These are phyloP conservation scores for Croton laevigatus DNA, from an alignment of 441 rosid species.

Conservation along the genomic window DNA sequence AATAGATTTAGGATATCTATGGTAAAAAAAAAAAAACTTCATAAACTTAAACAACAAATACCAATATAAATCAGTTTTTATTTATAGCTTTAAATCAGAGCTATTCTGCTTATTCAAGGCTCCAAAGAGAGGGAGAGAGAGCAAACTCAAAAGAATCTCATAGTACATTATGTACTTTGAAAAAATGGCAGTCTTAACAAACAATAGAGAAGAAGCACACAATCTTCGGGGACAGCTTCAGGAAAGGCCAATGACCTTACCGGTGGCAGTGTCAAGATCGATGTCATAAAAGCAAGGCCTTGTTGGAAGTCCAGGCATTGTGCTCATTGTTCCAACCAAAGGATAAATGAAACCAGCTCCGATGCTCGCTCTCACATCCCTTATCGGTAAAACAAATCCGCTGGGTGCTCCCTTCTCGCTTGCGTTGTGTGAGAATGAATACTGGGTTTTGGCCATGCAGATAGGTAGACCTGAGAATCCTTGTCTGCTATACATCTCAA, in stretches of 20 bases:
- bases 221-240: conserved; percentile 22
- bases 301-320: conserved; percentile 98
- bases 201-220: neutral
- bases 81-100: neutral
- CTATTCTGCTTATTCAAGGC: neutral
- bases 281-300: conserved; percentile 95
- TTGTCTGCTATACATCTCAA: conserved; percentile 83
- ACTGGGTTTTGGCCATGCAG: conserved; percentile 96
- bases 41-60: too few species aligned
- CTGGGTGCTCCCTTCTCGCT: conserved; percentile 82
- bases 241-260: conserved; percentile 85
- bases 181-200: neutral
- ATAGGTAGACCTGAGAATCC: conserved; percentile 85
- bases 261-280: conserved; percentile 69
- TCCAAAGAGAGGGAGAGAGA: neutral
- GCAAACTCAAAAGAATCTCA: neutral
- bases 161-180: neutral
- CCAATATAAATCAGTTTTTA: too few species aligned
- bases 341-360: conserved; percentile 98
- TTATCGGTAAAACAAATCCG: conserved; percentile 73
- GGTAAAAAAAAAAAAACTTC: too few species aligned
- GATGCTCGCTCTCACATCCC: conserved; percentile 92
- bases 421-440: conserved; percentile 81
- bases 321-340: conserved; percentile 88
- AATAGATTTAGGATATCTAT: too few species aligned